phyloP scores from a whole-genome alignment of 2,329 filamentous ascomycete genomes.

The Domatiomyces catenatus region DNA sequence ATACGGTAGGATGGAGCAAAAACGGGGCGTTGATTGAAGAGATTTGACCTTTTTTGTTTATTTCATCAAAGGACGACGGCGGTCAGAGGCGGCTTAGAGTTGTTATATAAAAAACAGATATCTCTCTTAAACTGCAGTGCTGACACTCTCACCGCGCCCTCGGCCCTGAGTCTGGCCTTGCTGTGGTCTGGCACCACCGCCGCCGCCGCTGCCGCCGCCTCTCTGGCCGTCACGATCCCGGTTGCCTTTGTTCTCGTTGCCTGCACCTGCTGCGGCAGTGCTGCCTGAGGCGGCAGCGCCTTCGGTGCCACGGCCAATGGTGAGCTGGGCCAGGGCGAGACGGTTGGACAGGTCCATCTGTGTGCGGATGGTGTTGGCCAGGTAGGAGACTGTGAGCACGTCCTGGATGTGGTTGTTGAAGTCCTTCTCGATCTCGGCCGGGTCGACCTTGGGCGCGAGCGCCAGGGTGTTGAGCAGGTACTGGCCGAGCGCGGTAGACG shows the following conservation, averaged over 20 bases:
- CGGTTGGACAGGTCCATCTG: conserved; percentile 97
- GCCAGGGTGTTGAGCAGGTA: conserved; percentile 88
- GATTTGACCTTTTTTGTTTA: not conserved
- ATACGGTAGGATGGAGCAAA: not conserved
- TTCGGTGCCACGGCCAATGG: conserved; percentile 32
- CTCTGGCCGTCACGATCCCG: not conserved
- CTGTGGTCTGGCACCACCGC: not conserved
- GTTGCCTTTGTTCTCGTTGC: not conserved
- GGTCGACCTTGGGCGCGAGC: conserved; percentile 85
- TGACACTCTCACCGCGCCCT: not conserved
- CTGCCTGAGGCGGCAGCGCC: too few relatives aligned
- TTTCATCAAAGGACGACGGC: not conserved
- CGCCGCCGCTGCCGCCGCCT: not conserved
- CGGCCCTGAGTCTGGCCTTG: not conserved
- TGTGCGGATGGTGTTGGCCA: conserved; percentile 96
- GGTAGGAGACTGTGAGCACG: conserved; percentile 92
- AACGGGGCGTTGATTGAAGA: not conserved
- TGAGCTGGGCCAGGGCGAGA: conserved; percentile 63
- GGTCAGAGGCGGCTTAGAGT: not conserved
- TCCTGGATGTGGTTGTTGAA: conserved; percentile 99
- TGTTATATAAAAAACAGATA: too few relatives aligned
- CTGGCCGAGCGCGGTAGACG: conserved; percentile 82
- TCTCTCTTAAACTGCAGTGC: not conserved
- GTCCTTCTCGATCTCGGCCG: conserved; percentile 80
- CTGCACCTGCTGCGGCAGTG: not conserved